Evolutionary conservation across 768 basidiomycete species (phyloP).

Genomic region (Pulveroboletus sp.): DNA sequence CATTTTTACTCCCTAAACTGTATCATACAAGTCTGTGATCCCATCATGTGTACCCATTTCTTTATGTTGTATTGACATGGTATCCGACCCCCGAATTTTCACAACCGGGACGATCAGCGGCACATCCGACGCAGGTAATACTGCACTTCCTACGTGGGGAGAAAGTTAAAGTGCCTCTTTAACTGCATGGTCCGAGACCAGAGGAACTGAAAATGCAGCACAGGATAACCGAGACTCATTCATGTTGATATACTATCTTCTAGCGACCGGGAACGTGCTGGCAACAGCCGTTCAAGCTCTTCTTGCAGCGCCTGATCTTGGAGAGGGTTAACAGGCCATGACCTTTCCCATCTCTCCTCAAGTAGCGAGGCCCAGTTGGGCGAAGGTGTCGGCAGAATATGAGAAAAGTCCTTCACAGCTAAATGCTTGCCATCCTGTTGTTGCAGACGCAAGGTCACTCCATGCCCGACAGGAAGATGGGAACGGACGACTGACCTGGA

Average conservation of each 20-base stretch:
- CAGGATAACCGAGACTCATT: not conserved
- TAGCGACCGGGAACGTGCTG: not conserved
- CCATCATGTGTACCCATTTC: slow-evolving; percentile 12
- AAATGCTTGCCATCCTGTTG: slow-evolving; percentile 37
- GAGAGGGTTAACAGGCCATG: slow-evolving; percentile 23
- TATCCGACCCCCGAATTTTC: no score
- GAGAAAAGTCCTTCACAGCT: slow-evolving; percentile 81
- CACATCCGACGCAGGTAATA: not conserved
- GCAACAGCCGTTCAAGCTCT: slow-evolving; percentile 20
- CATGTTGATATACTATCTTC: not conserved
- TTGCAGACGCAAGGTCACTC: not conserved
- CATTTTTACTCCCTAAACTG: slow-evolving; percentile 3
- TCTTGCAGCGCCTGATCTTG: slow-evolving; percentile 13
- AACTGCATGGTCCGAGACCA: not conserved
- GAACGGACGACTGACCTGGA: slow-evolving; percentile 15
- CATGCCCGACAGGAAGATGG: not conserved
- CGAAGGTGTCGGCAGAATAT: slow-evolving; percentile 70
- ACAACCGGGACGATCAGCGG: no score
- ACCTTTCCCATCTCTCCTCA: slow-evolving; percentile 12
- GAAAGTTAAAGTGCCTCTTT: not conserved
- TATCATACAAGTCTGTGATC: slow-evolving; percentile 18
- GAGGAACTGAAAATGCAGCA: not conserved
- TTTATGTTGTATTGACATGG: not conserved
- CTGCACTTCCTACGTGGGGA: not conserved
- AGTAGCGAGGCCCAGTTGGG: slow-evolving; percentile 58